A percentile compares a stretch with the other conserved stretches of the same genome.
phyloP scores from a whole-genome alignment of 805 yeast genomes.

The Nakazawaea molendinolei region DNA sequence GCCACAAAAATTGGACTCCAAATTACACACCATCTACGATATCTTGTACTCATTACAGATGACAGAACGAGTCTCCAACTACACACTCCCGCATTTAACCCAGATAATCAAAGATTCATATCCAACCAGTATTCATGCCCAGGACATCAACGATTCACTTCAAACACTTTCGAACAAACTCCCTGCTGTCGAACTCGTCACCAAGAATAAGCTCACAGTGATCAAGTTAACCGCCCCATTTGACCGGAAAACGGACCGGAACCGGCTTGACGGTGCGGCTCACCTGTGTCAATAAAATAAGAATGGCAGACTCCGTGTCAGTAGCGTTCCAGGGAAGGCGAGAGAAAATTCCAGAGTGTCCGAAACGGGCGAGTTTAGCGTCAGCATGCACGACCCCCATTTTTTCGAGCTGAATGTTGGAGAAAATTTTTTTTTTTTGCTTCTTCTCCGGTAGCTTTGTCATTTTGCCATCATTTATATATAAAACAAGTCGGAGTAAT shows the following conservation, averaged over 20 bases:
- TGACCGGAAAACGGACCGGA: too few species aligned
- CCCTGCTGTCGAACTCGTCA: too few species aligned
- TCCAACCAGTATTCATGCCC: conserved; percentile 14
- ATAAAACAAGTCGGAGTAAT: background rate
- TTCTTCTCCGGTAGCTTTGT: background rate
- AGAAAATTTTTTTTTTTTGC: conserved; percentile 1
- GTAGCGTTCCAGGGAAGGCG: background rate
- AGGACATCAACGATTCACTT: conserved; percentile 15
- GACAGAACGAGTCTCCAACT: conserved; percentile 14
- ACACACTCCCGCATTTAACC: conserved; percentile 12
- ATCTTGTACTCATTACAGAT: conserved; percentile 17
- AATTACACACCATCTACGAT: conserved; percentile 17
- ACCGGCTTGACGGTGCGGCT: too few species aligned
- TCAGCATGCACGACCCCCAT: background rate
- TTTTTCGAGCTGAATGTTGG: background rate
- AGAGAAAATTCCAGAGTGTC: too few species aligned
- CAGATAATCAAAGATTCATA: conserved; percentile 18
- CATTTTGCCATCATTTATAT: background rate
- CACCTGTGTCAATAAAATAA: too few species aligned
- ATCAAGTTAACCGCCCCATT: background rate
- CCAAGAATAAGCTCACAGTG: background rate
- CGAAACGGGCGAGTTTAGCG: too few species aligned
- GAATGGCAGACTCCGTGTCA: too few species aligned
- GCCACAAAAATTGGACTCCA: conserved; percentile 14
- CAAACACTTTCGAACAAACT: conserved; percentile 10